Evolutionary conservation across 202 grass and related monocot species (phyloP), one percentile per base, ranked within the genome.

Genomic region (Brachypodium distachyon): DNA sequence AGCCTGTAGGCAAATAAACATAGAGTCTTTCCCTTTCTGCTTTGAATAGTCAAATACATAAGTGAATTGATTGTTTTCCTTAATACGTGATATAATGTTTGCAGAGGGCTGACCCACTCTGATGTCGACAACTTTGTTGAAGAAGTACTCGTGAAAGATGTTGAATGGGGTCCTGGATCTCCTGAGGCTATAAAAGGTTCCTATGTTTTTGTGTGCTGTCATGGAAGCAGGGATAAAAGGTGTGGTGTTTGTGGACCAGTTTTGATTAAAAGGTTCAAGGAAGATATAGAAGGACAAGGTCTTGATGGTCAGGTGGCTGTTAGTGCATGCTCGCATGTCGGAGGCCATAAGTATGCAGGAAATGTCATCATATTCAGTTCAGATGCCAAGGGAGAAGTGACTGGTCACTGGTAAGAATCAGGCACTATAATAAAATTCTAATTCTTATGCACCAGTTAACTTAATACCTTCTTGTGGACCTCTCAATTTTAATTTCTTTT

Each of bases 331-430:
- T 99, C 96, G 46, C 96, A 99, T 1, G 84, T 99, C 67, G 96
- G 96, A 68, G 92, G 96, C 46, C 96, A 99, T 81, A 99, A 99
- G 64, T 99, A 99, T 71, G 96, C 96, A 80, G 96, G 96, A 85
- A 99, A 99, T 73, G 85, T 96, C 54, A 93, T 99, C 43, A 90
- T 99, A 82, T 99, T 96, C 74, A 88, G 85, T 63, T 72, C 87
- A 55, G 72, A 73, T 88, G 49, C 51, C 5, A 93, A 79, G 76
- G 92, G 87, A 82, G 89, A 89, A 74, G 77, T 95, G 19, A 73
- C 81, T 77, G 92, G 96, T 43, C 92, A 99, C 89, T 99, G 96
- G 96, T 99, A 92, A 81, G 89, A 34, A 76, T 46, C 69, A 36
- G 36, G 18, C 65, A 62, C 21, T 61, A 25, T 75, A 61, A 21